phyloP scores from a whole-genome alignment of 164 flowering plant genomes.

The Piper longum region DNA sequence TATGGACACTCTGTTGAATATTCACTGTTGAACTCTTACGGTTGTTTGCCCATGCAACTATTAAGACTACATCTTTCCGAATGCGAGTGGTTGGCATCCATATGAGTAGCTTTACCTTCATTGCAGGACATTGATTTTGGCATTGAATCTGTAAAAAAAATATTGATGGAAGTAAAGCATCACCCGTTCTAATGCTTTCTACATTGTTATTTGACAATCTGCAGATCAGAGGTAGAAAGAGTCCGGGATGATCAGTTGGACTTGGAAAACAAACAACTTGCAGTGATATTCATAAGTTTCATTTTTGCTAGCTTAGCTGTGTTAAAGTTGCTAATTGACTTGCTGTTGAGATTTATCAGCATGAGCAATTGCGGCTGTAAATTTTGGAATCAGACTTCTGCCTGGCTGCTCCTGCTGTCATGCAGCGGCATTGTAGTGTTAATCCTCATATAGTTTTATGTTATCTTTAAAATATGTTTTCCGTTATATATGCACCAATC shows the following conservation, averaged over 20 bases:
- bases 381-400: conserved; percentile 35
- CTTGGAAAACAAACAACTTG: conserved; percentile 61
- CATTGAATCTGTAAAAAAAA: too few species aligned
- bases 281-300: conserved; percentile 43
- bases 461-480: background rate
- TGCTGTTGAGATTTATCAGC: conserved; percentile 24
- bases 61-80: too few species aligned
- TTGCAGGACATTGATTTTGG: too few species aligned
- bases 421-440: conserved; percentile 25
- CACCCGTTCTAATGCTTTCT: background rate
- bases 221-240: conserved; percentile 61
- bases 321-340: conserved; percentile 32
- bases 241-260: conserved; percentile 34
- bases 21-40: too few species aligned
- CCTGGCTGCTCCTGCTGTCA: conserved; percentile 32
- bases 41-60: too few species aligned
- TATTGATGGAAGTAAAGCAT: background rate
- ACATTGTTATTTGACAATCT: conserved; percentile 1
- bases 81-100: too few species aligned
- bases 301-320: conserved; percentile 40
- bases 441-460: conserved; percentile 18
- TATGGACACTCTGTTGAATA: background rate
- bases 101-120: too few species aligned
- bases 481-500: too few species aligned
- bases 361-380: conserved; percentile 29